Base-by-base conservation (phyloP, 129 eudicot genomes). In the Artemisia annua region DNA sequence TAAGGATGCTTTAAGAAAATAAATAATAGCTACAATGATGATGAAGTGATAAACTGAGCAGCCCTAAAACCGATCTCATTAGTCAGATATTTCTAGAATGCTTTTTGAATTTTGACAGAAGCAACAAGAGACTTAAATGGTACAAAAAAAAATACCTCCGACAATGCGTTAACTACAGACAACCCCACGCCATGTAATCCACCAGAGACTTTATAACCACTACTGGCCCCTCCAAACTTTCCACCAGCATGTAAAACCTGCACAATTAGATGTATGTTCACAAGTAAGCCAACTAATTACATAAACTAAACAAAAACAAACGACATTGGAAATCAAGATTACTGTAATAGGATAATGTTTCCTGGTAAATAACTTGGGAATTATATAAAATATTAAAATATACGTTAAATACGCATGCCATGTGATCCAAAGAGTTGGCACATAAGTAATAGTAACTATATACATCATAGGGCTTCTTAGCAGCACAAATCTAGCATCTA, bases 241-340 rank as follows among this genome's bases (percentile, higher is more conserved):
- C 99, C 99, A 82, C 99, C 99, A 9, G 99, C 99, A 86, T 95
- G 99, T 77, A 95, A 83, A 65, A 95, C 97, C 99, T 95, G 89
- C 87, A 88, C 11, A 70, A 70, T 75, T 63, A 51, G 22, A 68
- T 63, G 58, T 71, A 63, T 11, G 2, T 74, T 43, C 44, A 44
- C 57, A 71, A 63, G 22, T 78, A 43, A 22, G 59, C 30, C 59
- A 63, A 43, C 43, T 70, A 62, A 63, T 51, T 39, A 51, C 49
- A n/a, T 52, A 16, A 52, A n/a, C 1, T 15, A 32, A 39, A 76
- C 19, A 51, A 24, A 44, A 10, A 48, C 66, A 65, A 54, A n/a
- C 55, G 11, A 43, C 58, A 10, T n/a, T 14, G 46, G 60, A 20
- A 7, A 12, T 64, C 44, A 35, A 39, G 55, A 63, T 30, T 17